phyloP scores from a whole-genome alignment of 78 protist genomes.

The Anaeramoeba ignava region DNA sequence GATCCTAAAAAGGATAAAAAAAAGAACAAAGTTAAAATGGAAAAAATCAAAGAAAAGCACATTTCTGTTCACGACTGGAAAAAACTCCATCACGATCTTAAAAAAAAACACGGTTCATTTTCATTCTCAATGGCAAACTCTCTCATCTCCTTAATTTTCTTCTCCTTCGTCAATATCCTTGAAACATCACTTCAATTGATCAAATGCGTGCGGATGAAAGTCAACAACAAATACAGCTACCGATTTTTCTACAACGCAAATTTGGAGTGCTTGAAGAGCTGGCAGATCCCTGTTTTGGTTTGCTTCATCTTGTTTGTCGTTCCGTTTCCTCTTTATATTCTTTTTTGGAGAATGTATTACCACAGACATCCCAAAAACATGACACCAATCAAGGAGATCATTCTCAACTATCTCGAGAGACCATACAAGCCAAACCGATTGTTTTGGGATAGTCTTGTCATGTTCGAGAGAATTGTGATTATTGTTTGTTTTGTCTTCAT shows the following conservation, averaged over 20 bases:
- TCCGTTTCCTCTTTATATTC: not conserved
- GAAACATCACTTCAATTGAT: too few relatives aligned
- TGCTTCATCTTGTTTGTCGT: not conserved
- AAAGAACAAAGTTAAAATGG: too few relatives aligned
- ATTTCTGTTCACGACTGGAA: too few relatives aligned
- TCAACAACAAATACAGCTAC: not conserved
- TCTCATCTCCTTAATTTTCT: too few relatives aligned
- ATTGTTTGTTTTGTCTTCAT: not conserved
- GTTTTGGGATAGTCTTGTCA: not conserved
- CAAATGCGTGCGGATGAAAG: not conserved
- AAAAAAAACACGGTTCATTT: too few relatives aligned
- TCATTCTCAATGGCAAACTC: too few relatives aligned
- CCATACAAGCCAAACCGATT: not conserved
- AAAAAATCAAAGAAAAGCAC: too few relatives aligned
- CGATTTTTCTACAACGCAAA: not conserved
- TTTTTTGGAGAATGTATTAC: not conserved
- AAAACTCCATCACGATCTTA: too few relatives aligned
- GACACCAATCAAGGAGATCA: not conserved
- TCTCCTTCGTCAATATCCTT: too few relatives aligned
- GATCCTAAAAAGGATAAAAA: too few relatives aligned
- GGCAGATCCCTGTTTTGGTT: not conserved
- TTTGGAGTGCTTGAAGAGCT: not conserved
- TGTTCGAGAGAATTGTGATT: not conserved
- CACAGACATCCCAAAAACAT: not conserved
- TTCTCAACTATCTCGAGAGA: not conserved